Evolutionary conservation across 768 basidiomycete genomes (phyloP), one percentile per base, ranked within the genome.

Genomic region (Arthromyces matolae): DNA sequence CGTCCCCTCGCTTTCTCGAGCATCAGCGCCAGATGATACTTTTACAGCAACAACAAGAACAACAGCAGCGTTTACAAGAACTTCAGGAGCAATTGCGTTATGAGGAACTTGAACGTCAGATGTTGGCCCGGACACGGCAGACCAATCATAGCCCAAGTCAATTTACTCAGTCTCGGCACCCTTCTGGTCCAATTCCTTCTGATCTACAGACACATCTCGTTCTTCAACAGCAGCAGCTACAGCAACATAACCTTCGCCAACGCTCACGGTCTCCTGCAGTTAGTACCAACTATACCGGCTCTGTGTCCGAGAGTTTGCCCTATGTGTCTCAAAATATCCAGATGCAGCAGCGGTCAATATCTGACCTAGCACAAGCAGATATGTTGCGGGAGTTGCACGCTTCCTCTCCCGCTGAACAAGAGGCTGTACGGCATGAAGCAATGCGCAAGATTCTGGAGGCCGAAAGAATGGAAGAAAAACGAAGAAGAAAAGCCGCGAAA

Each of bases 401-500:
- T 6, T 73, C 75, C 38, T 32, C 55, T 35, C 81, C 75, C 38
- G 77, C 71, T 36, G 77, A 85, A 49, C 83, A 85, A 60, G 89
- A 89, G 50, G 78, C 81, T 4, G 64, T 93, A 31, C 75, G 86
- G 52, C 73, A 73, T 13, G 89, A 91, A 60, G 90, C 89, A 1
- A 86, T 87, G 80, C 81, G 86, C 49, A 86, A 93, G 70, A 94
- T 97, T 54, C 78, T 90, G 63, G 90, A 92, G 64, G 85, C 94
- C 0, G 94, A 94, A 65, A 79, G 77, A 58, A 83, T 87, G 82
- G 93, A 94, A 60, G 84, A 85, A 65, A 89, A 83, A 60, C 78
- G 93, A 35, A 78, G 89, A 50, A 74, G 81, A 34, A 88, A 86
- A 57, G 86, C 88, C 16, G 78, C 80, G 31, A 95, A 95, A 67